Base-by-base conservation (phyloP, 371 early-diverging fungal species). In the Mortierella sp. region DNA sequence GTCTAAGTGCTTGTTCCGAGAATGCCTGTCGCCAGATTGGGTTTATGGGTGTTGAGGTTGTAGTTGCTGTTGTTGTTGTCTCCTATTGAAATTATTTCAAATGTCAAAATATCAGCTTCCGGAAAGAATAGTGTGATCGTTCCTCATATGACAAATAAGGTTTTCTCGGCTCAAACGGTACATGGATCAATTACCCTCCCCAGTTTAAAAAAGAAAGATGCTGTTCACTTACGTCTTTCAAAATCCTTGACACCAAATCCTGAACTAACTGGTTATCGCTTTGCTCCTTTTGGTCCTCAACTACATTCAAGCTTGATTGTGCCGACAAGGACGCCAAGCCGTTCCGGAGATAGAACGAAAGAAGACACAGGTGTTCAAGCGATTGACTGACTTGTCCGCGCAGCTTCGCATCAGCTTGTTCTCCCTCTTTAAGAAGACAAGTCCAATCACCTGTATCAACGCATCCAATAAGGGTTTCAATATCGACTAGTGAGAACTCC, bases 391-490 rank as follows among this genome's bases (percentile, higher is more conserved):
- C 80, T 35, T 72, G 70, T 12, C 70, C 71, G 2, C 67, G 67
- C 28, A 61, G 29, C 61, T 64, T 61, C 26, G 34, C 51, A 35
- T 61, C 56, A 17, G 40, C 23, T 13, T 34, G 34, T 13, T 28
- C 45, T 17, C 22, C 37, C 31, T 70, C 75, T 54, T 56, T 65
- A 28, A 79, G 59, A 22, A 79, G 60, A 28, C 66, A 73, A 8
- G 64, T 61, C 80, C 80, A 79, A 61, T 79, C 80, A 5, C 75
- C 80, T 0, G 75, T 74, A 29, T 79, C 80, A 23, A 70, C 74
- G 35, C 80, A 79, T 28, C 75, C 80, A 28, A 79, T 35, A 17
- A 79, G 65, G 2, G 75, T 79, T 40, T 79, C 75, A 31, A 70
- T 61, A 32, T 73, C 74, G 26, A 79, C 42, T 3, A 79, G 53